Evolutionary conservation across 768 basidiomycete genomes (phyloP), one percentile per base, ranked within the genome.

Genomic region (Hydnomerulius pinastri): DNA sequence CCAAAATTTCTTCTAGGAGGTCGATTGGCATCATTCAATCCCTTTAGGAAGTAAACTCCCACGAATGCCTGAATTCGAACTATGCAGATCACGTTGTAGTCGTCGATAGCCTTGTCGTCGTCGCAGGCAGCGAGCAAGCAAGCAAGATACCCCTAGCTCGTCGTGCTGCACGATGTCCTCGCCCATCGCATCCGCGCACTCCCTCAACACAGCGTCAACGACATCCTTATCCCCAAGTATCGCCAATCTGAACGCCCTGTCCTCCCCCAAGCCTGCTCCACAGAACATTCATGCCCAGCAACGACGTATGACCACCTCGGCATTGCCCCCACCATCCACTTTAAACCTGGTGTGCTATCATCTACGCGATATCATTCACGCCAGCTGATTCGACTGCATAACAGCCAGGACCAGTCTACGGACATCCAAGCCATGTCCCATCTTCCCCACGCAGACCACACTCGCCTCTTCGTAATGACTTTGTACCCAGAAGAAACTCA

Each of bases 401-500:
- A 38, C 58, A 79, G 77, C 77, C 76, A 44, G 73, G 77, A 48
- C 75, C 77, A 4, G 75, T 77, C 37, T 70, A 66, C 43, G 73
- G 72, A 44, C 67, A 71, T 15, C 69, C 65, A 1, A 43, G 33
- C 35, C 49, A 50, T 20, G 13, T 28, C 8, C 56, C 66, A 40
- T 56, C 53, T 29, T 55, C 65, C 18, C 68, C 66, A 17, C 64
- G 63, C 51, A 73, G 87, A 29, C 83, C 87, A 6, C 82, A 82
- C 12, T 90, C 89, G 11, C 89, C 89, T 11, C 79, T 91, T 7
- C 77, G 89, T 11, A 85, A 88, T 56, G 78, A 77, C 25, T 79
- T 78, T 56, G 68, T 79, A 11, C 74, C 80, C 56, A 45, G 61
- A 58, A 54, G 64, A 55, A 77, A 82, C 54, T 81, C 83, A 6